These are phyloP conservation scores for Ephemerocybe angulata DNA, from an alignment of 768 basidiomycete genomes.

Conservation along the genomic window DNA sequence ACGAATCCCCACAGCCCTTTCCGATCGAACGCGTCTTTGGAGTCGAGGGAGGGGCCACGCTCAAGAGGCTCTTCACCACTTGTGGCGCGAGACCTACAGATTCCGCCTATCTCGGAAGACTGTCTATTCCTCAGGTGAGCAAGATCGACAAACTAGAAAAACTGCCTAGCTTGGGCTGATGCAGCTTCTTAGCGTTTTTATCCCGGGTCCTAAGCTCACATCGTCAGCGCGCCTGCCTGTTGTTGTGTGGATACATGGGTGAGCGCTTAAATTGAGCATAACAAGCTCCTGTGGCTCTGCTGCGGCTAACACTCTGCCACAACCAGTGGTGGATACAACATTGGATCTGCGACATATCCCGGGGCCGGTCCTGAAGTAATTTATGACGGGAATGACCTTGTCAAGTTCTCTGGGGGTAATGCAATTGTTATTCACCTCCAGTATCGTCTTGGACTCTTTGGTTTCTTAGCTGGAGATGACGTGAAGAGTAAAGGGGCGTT, in stretches of 20 bases:
- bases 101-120: constrained; percentile 28
- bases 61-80: background rate
- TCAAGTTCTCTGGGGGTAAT: constrained; percentile 30
- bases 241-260: constrained; percentile 46
- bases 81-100: background rate
- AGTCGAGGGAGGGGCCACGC: background rate
- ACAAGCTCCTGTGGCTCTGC: background rate
- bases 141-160: background rate
- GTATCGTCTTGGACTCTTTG: constrained; percentile 43
- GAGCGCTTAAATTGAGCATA: too few relatives aligned
- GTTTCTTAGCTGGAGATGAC: constrained; percentile 41
- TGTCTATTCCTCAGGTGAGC: constrained; percentile 39
- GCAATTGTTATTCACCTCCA: constrained; percentile 38
- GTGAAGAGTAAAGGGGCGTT: constrained; percentile 40
- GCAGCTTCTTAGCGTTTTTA: constrained; percentile 26
- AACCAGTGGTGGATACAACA: constrained; percentile 33
- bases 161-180: background rate
- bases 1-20: background rate
- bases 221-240: constrained; percentile 29
- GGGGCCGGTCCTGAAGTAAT: background rate
- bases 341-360: constrained; percentile 21
- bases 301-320: background rate
- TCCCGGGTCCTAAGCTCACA: constrained; percentile 25
- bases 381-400: constrained; percentile 32
- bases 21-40: background rate